Evolutionary conservation across 352 stramenopile species (phyloP).

Genomic region (Phytopythium cucurbitacearum): DNA sequence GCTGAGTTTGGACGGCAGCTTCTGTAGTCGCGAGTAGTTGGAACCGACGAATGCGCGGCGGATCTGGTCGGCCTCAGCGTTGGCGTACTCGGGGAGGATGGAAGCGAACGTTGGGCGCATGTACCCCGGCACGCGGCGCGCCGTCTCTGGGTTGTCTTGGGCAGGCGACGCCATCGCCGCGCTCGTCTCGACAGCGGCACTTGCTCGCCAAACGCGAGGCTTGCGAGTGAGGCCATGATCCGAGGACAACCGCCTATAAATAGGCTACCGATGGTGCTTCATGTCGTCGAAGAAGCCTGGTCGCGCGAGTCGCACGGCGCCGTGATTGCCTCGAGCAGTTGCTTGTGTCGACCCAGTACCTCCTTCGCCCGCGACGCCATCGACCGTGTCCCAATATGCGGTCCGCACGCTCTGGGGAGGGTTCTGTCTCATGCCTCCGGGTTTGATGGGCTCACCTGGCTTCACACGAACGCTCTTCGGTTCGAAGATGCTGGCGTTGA

Average conservation of each 20-base stretch:
- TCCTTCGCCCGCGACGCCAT: constrained; percentile 53
- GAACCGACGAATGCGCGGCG: constrained; percentile 61
- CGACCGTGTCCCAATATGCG: constrained; percentile 56
- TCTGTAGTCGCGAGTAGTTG: constrained; percentile 68
- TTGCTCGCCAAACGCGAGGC: too few relatives aligned
- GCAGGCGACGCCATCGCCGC: too few relatives aligned
- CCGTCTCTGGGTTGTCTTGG: too few relatives aligned
- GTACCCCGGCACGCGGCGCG: constrained; percentile 44
- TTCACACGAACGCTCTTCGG: constrained; percentile 42
- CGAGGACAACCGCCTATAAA: not conserved
- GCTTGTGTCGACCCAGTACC: constrained; percentile 25
- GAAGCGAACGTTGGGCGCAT: constrained; percentile 83
- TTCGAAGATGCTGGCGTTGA: constrained; percentile 39
- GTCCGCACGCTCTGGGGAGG: constrained; percentile 41
- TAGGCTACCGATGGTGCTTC: constrained; percentile 44
- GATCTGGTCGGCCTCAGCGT: constrained; percentile 72
- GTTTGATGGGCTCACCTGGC: constrained; percentile 21
- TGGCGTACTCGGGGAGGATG: constrained; percentile 75
- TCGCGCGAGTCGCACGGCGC: constrained; percentile 52
- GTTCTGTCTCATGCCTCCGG: constrained; percentile 47
- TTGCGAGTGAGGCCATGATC: not conserved
- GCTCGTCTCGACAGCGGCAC: too few relatives aligned
- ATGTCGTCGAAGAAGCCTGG: constrained; percentile 75
- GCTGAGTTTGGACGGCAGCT: constrained; percentile 44
- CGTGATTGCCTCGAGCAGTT: constrained; percentile 47